These are phyloP conservation scores for Penicillium sp. DNA, from an alignment of 2,329 filamentous ascomycete genomes.

Conservation along the genomic window DNA sequence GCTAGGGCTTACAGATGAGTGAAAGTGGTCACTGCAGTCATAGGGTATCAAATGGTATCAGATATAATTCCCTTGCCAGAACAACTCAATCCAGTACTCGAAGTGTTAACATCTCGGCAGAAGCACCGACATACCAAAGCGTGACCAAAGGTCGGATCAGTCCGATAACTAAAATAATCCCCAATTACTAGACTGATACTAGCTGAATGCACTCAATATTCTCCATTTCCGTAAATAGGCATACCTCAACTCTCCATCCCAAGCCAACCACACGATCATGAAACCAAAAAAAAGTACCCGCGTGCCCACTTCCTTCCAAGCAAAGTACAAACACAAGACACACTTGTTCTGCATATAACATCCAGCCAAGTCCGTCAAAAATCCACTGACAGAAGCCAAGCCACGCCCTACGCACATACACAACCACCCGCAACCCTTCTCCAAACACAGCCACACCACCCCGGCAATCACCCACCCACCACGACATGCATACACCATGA, in stretches of 20 bases:
- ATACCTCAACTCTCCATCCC: not conserved
- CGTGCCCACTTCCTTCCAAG: not conserved
- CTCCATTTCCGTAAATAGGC: not conserved
- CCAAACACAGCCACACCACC: slow-evolving; percentile 14
- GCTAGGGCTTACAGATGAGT: no score
- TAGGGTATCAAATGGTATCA: no score
- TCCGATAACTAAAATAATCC: not conserved
- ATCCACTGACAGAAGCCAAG: not conserved
- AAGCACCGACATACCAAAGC: not conserved
- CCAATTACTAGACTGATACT: not conserved
- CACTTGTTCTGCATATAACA: not conserved
- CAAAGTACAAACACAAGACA: not conserved
- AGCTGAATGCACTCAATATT: not conserved
- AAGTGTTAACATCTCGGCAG: no score
- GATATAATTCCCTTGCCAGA: no score
- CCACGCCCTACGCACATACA: not conserved
- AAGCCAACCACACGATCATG: not conserved
- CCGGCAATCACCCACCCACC: slow-evolving; percentile 3
- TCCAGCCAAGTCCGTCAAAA: not conserved
- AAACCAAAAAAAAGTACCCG: not conserved
- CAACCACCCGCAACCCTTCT: not conserved
- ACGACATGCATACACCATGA: not conserved
- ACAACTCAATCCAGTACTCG: no score
- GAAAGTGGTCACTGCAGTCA: no score
- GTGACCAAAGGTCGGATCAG: not conserved